A percentile compares a stretch with the other conserved stretches of the same genome.
Evolutionary conservation across 2,329 filamentous ascomycete species (phyloP).

Genomic region (Diaporthe nobilis): DNA sequence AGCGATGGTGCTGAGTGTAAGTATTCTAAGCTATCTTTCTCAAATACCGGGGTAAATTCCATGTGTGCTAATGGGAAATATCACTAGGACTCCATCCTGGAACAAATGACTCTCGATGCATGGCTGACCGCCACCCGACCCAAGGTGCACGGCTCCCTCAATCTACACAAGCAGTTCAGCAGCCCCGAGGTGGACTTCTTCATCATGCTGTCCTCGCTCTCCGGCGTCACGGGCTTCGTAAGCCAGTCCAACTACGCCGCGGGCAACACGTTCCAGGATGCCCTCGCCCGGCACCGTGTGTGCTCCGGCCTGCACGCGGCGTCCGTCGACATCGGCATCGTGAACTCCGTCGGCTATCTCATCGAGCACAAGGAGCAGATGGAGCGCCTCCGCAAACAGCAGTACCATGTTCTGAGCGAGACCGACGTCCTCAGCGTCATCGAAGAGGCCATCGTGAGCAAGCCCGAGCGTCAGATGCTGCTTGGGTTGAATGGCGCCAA

Average conservation of each 20-base stretch:
- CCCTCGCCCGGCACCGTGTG: conserved; percentile 44
- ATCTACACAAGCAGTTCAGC: conserved; percentile 49
- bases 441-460: too few relatives aligned
- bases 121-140: background rate
- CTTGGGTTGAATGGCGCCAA: too few relatives aligned
- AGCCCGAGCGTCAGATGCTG: too few relatives aligned
- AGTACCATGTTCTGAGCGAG: too few relatives aligned
- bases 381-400: too few relatives aligned
- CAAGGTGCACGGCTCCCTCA: conserved; percentile 15
- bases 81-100: conserved; percentile 13
- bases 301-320: conserved; percentile 43
- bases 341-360: conserved; percentile 33
- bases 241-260: conserved; percentile 44
- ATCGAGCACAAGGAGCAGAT: too few relatives aligned
- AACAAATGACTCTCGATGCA: conserved; percentile 15
- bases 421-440: too few relatives aligned
- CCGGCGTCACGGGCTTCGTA: background rate
- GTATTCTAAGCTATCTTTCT: too few relatives aligned
- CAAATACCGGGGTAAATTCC: too few relatives aligned
- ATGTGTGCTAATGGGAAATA: too few relatives aligned
- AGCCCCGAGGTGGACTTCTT: conserved; percentile 39
- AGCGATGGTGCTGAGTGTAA: background rate
- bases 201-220: conserved; percentile 31
- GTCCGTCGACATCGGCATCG: conserved; percentile 45
- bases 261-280: conserved; percentile 54